Percentiles rank a stretch among this genome's conserved stretches.
Evolutionary conservation across 495 filamentous ascomycete genomes (phyloP).

Genomic region (Podospora fimiseda): DNA sequence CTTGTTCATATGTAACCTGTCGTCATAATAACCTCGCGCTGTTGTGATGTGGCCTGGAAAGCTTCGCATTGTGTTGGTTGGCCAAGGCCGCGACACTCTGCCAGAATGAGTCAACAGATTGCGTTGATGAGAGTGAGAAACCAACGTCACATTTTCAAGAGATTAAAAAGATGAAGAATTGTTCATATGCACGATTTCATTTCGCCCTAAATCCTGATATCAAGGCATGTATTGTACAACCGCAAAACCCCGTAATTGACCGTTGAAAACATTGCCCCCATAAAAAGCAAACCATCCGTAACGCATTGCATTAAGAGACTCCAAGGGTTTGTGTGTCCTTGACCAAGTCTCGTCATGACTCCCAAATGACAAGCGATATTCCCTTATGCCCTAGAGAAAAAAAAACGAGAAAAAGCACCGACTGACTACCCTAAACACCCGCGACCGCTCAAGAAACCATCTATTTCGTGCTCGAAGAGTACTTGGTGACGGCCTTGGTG

Average conservation of each 20-base stretch:
- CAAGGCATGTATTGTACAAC: conserved; percentile 71
- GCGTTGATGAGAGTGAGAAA: not conserved
- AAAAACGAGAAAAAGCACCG: conserved; percentile 30
- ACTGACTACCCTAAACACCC: too few relatives aligned
- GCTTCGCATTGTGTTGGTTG: too few relatives aligned
- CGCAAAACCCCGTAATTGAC: conserved; percentile 59
- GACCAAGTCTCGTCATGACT: conserved; percentile 56
- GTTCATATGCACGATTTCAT: conserved; percentile 60
- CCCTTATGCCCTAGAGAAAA: conserved; percentile 43
- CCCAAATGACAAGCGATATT: conserved; percentile 47
- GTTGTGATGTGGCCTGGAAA: too few relatives aligned
- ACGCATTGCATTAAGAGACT: conserved; percentile 70
- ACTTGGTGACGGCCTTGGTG: conserved; percentile 99
- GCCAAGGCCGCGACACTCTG: too few relatives aligned
- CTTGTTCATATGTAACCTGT: too few relatives aligned
- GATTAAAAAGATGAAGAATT: conserved; percentile 12
- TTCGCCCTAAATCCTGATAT: conserved; percentile 53
- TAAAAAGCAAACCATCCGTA: conserved; percentile 78
- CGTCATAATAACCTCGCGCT: too few relatives aligned
- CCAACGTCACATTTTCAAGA: not conserved
- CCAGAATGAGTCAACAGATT: too few relatives aligned
- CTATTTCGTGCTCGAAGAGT: conserved; percentile 99
- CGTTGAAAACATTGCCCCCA: conserved; percentile 70
- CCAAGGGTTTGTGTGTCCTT: conserved; percentile 57
- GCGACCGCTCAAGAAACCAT: conserved; percentile 27